These are phyloP conservation scores for Cladosporium velox DNA, from an alignment of 2,329 filamentous ascomycete genomes.

Conservation along the genomic window DNA sequence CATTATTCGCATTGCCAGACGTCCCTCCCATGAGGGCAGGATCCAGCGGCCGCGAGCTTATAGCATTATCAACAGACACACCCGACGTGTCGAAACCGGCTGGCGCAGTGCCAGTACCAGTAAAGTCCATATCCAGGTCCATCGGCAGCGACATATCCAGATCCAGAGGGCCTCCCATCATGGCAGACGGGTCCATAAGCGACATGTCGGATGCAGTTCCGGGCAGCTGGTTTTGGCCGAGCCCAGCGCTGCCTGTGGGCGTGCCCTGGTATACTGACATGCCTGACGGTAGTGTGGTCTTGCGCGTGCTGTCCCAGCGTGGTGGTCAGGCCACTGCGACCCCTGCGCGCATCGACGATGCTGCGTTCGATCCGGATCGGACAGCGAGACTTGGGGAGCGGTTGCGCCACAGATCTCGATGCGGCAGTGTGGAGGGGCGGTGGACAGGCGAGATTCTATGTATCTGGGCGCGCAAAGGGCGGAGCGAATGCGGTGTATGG, in stretches of 20 bases:
- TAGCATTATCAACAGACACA: not conserved
- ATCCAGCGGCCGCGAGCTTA: constrained; percentile 13
- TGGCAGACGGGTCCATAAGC: constrained; percentile 61
- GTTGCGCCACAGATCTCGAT: constrained; percentile 3
- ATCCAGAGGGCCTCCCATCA: constrained; percentile 43
- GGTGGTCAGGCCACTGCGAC: constrained; percentile 13
- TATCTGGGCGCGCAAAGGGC: not conserved
- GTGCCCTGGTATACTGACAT: constrained; percentile 20
- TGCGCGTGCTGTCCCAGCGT: constrained; percentile 12
- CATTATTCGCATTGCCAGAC: constrained; percentile 12
- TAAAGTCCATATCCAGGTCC: constrained; percentile 48
- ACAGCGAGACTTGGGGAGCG: not conserved
- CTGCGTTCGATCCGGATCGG: constrained; percentile 7
- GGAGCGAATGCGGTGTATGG: not conserved
- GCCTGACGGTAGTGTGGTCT: not conserved
- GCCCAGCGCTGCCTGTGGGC: constrained; percentile 5
- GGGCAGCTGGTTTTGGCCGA: constrained; percentile 30
- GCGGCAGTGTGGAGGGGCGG: not conserved
- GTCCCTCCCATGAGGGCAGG: constrained; percentile 22
- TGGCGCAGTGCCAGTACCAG: constrained; percentile 35
- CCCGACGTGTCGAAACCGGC: constrained; percentile 21
- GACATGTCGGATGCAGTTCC: constrained; percentile 55
- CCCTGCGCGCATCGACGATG: constrained; percentile 20
- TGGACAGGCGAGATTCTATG: not conserved
- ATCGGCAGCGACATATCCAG: constrained; percentile 50